A percentile compares a stretch with the other conserved stretches of the same genome.
Evolutionary conservation across 2,329 filamentous ascomycete genomes (phyloP).

Genomic region (Diaporthe aspalathi): DNA sequence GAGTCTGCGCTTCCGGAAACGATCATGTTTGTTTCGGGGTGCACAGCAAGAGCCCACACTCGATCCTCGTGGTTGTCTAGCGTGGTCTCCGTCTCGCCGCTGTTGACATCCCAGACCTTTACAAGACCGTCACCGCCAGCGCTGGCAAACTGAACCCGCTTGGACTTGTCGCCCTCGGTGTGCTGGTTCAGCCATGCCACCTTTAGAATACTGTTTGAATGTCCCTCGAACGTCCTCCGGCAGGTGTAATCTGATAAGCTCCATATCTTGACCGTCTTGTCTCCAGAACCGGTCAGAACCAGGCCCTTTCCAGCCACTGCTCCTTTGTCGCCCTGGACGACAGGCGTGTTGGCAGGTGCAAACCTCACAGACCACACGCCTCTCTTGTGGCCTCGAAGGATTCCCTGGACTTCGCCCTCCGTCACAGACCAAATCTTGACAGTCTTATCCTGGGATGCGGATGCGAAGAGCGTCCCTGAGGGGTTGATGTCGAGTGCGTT

Average conservation of each 20-base stretch:
- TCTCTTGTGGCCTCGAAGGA: constrained; percentile 90
- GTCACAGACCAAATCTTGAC: constrained; percentile 97
- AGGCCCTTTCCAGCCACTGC: constrained; percentile 82
- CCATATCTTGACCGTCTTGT: constrained; percentile 97
- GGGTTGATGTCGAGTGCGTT: constrained; percentile 90
- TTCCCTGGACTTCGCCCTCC: constrained; percentile 90
- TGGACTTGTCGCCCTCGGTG: constrained; percentile 59
- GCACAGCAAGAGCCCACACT: constrained; percentile 87
- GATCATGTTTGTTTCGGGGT: constrained; percentile 76
- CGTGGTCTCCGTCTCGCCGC: constrained; percentile 86
- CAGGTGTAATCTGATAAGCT: constrained; percentile 92
- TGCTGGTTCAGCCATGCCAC: constrained; percentile 83
- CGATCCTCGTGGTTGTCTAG: constrained; percentile 97
- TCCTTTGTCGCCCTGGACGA: constrained; percentile 77
- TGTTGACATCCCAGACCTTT: constrained; percentile 93
- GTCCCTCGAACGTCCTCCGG: constrained; percentile 92
- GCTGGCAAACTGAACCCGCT: constrained; percentile 79
- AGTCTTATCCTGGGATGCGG: constrained; percentile 94
- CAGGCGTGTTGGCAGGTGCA: constrained; percentile 80
- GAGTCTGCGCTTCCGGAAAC: constrained; percentile 94
- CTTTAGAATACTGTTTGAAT: constrained; percentile 95
- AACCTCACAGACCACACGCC: constrained; percentile 98
- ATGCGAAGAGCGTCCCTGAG: constrained; percentile 84
- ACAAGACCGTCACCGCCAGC: constrained; percentile 95
- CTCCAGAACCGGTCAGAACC: constrained; percentile 89